Percentiles rank a stretch among this genome's conserved stretches.
phyloP scores from a whole-genome alignment of 768 basidiomycete species.

The Tylopilus sp. region DNA sequence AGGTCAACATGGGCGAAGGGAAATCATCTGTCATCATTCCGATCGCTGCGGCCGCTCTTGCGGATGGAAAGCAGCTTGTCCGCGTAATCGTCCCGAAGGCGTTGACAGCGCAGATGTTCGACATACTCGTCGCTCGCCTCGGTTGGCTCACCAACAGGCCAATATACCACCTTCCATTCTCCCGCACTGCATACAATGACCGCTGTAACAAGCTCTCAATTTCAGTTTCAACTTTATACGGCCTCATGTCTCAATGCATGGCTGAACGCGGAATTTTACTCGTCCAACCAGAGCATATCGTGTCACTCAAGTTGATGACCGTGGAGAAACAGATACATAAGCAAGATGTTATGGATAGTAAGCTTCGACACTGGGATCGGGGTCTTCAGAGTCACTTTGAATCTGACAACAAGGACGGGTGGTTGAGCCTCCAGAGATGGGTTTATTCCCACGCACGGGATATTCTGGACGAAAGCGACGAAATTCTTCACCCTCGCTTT shows the following conservation, averaged over 20 bases:
- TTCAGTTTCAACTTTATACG: not conserved
- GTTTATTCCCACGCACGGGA: not conserved
- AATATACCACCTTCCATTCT: not conserved
- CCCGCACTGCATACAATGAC: not conserved
- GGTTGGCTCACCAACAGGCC: not conserved
- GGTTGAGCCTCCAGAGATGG: not conserved
- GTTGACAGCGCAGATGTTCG: not conserved
- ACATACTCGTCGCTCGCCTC: not conserved
- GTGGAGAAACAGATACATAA: constrained; percentile 33
- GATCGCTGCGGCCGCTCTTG: not conserved
- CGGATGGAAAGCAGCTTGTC: not conserved
- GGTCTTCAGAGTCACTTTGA: too few species aligned
- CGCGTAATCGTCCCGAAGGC: not conserved
- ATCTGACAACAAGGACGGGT: not conserved
- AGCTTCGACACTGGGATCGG: too few species aligned
- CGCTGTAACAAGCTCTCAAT: not conserved
- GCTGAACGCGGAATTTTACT: constrained; percentile 32
- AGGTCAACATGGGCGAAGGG: not conserved
- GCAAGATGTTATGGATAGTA: not conserved
- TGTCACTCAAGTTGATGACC: constrained; percentile 47
- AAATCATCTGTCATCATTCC: not conserved
- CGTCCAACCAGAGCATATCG: constrained; percentile 50
- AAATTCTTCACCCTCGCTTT: not conserved
- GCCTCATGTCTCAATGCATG: not conserved
- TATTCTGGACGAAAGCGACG: not conserved